These are phyloP conservation scores for Penicillium sp. DNA, from an alignment of 2,329 filamentous ascomycete species.

Conservation along the genomic window DNA sequence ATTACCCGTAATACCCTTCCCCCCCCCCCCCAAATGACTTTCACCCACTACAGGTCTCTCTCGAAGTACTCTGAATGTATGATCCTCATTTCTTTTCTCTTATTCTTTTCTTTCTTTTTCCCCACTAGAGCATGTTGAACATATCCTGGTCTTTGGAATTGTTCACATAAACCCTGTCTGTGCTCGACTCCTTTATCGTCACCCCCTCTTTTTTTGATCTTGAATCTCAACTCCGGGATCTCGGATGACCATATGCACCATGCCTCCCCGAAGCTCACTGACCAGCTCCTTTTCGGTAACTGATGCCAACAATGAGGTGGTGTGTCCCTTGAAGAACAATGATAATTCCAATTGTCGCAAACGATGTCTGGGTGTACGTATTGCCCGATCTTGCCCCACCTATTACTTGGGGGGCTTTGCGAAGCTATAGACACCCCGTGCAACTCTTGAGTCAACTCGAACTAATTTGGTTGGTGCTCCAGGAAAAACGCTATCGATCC, in stretches of 20 bases:
- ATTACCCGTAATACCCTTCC: conserved; percentile 14
- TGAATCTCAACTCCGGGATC: conserved; percentile 6
- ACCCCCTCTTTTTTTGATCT: conserved; percentile 12
- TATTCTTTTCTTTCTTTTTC: neutral
- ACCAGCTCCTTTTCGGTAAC: conserved; percentile 90
- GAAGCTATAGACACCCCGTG: conserved; percentile 1
- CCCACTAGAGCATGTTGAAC: conserved; percentile 11
- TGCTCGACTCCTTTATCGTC: conserved; percentile 11
- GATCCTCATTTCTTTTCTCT: conserved; percentile 7
- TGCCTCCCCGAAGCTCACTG: conserved; percentile 85
- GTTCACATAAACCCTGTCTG: conserved; percentile 12
- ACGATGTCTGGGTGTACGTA: conserved; percentile 94
- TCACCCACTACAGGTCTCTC: conserved; percentile 10
- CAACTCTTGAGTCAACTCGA: conserved; percentile 10
- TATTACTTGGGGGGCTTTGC: conserved; percentile 6
- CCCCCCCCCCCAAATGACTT: conserved; percentile 7
- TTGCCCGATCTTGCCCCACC: conserved; percentile 17
- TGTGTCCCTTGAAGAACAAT: conserved; percentile 92
- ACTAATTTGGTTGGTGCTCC: conserved; percentile 26
- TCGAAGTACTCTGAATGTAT: conserved; percentile 12
- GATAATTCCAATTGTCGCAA: conserved; percentile 97
- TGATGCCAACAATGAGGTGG: conserved; percentile 91
- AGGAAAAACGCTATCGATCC: conserved; percentile 95
- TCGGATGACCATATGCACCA: conserved; percentile 53
- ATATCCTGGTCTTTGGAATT: conserved; percentile 3